phyloP scores from a whole-genome alignment of 2,329 filamentous ascomycete species.

The Colletotrichum sp. region DNA sequence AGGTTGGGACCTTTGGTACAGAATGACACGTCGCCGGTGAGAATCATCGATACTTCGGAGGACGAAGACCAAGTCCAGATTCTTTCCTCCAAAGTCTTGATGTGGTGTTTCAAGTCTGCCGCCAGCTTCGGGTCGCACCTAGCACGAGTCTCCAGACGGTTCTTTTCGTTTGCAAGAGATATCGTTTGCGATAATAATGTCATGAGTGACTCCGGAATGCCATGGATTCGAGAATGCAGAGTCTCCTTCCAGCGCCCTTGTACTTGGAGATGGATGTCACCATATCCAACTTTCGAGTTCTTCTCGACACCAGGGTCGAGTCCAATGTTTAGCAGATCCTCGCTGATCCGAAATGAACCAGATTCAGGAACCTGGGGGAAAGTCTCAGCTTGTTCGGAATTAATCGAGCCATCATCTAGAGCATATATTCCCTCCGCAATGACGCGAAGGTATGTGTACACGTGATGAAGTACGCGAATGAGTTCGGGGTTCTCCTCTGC shows the following conservation, averaged over 20 bases:
- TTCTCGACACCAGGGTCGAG: conserved; percentile 28
- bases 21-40: not conserved
- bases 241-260: conserved; percentile 43
- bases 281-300: conserved; percentile 43
- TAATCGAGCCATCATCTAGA: not conserved
- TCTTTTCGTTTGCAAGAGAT: conserved; percentile 46
- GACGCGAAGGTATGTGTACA: conserved; percentile 49
- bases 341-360: conserved; percentile 27
- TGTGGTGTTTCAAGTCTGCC: conserved; percentile 29
- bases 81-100: conserved; percentile 33
- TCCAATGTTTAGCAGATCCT: conserved; percentile 24
- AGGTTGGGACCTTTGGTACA: not conserved
- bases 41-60: conserved; percentile 13
- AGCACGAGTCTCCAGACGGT: conserved; percentile 28
- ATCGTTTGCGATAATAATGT: conserved; percentile 45
- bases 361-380: not conserved
- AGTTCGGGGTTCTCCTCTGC: conserved; percentile 35
- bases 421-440: conserved; percentile 42
- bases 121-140: conserved; percentile 27
- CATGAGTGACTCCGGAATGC: conserved; percentile 45
- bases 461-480: conserved; percentile 48
- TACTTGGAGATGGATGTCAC: conserved; percentile 46
- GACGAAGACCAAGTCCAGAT: conserved; percentile 31
- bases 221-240: conserved; percentile 49
- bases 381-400: not conserved